These are phyloP conservation scores for Cladophialophora carrionii DNA, from an alignment of 2,329 filamentous ascomycete genomes.

Conservation along the genomic window DNA sequence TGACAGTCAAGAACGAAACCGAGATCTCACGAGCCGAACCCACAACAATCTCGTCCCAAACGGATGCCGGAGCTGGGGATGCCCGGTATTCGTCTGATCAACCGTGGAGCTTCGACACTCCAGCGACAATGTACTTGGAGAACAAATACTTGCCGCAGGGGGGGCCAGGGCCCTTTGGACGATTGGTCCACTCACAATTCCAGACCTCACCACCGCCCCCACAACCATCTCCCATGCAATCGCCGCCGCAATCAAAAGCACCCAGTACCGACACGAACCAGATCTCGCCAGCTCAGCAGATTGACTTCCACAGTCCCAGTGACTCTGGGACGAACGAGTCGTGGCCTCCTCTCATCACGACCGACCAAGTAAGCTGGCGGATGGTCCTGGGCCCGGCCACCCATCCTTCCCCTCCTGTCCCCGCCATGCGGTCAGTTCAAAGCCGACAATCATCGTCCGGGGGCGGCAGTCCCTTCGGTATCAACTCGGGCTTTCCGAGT, in stretches of 20 bases:
- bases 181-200: neutral
- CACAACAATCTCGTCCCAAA: neutral
- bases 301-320: conserved; percentile 34
- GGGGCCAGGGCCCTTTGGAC: neutral
- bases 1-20: neutral
- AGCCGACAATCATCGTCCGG: conserved; percentile 34
- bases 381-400: conserved; percentile 18
- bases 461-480: conserved; percentile 23
- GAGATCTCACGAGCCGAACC: neutral
- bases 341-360: conserved; percentile 34
- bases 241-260: conserved; percentile 12
- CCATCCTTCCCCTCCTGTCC: conserved; percentile 10
- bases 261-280: conserved; percentile 15
- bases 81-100: conserved; percentile 16
- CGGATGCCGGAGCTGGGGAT: neutral
- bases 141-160: conserved; percentile 3
- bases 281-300: conserved; percentile 26
- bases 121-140: conserved; percentile 30
- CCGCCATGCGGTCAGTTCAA: conserved; percentile 21
- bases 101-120: conserved; percentile 36
- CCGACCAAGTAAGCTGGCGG: conserved; percentile 32
- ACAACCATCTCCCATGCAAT: conserved; percentile 14
- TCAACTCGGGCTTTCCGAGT: conserved; percentile 29
- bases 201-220: conserved; percentile 1
- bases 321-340: conserved; percentile 35